Base-by-base conservation (phyloP, 2,329 filamentous ascomycete genomes). In the Xenosphaeropsis pyriputrescens region DNA sequence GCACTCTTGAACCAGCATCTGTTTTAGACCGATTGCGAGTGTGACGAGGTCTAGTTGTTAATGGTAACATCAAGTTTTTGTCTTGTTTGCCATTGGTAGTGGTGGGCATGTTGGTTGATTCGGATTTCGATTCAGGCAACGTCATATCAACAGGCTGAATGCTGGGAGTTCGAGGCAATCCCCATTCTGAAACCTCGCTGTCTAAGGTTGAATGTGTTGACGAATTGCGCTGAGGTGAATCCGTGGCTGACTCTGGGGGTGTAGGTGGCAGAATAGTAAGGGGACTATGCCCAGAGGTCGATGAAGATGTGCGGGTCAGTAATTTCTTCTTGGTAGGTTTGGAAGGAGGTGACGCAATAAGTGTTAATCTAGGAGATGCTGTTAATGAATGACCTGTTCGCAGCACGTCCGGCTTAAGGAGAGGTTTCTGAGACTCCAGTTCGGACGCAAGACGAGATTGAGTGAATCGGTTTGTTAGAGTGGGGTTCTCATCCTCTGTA, bases 1-100 rank as follows among this genome's bases (percentile, higher is more conserved):
- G 69, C 3, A 26, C 8, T 9, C 22, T 26, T 11, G 22, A 26
- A 9, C 22, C 22, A 9, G 12, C 22, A 26, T 55, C 58, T 12
- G 68, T 64, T 6, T 71, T 75, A 2, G 70, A 65, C 17, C 75
- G 70, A 34, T 73, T 63, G 34, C 69, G 66, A 34, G 68, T 31
- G 12, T 33, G 40, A 8, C 41, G 34, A 13, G 39, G 29, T 6
- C 41, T 26, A 4, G 42, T 43, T 16, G 46, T 6, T 26, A 11
- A 6, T 26, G 22, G 22, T 26, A 26, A 5, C 8, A 26, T 6
- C 3, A 26, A 26, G 8, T 26, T 26, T 11, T 6, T 26, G 3
- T 26, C 22, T 9, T 26, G 22, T 26, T 26, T 26, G 8, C 22
- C n/a, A n/a, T n/a, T 5, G 22, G 3, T 3, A 26, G 8, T 26